Percentiles rank a stretch among this genome's conserved stretches.
Evolutionary conservation across 306 rosid genomes (phyloP).

Genomic region (Prunus davidiana): DNA sequence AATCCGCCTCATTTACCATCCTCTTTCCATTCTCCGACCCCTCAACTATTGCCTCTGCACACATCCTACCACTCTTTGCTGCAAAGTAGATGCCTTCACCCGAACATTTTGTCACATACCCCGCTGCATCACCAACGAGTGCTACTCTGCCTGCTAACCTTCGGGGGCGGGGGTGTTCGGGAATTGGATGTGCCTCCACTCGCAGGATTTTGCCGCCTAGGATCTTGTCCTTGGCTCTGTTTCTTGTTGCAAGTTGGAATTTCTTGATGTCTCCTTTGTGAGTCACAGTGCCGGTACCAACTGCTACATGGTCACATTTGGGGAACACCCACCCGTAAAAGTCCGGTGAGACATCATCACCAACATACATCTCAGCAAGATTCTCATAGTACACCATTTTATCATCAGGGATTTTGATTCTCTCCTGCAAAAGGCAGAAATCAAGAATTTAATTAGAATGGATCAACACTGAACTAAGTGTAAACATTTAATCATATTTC

Average conservation of each 20-base stretch:
- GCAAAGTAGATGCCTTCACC: conserved; percentile 99
- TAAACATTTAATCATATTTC: not conserved
- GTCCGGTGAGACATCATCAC: conserved; percentile 97
- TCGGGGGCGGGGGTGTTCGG: conserved; percentile 93
- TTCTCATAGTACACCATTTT: conserved; percentile 91
- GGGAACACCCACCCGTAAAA: conserved; percentile 99
- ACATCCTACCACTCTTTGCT: conserved; percentile 97
- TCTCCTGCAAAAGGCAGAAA: conserved; percentile 52
- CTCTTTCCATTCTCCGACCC: conserved; percentile 93
- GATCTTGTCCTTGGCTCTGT: conserved; percentile 92
- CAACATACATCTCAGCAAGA: conserved; percentile 95
- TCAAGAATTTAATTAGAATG: not conserved
- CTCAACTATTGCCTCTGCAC: conserved; percentile 89
- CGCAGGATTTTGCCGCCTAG: conserved; percentile 83
- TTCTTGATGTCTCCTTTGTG: conserved; percentile 99
- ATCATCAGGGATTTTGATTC: conserved; percentile 85
- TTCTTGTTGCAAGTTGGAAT: conserved; percentile 94
- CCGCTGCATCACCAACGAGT: conserved; percentile 93
- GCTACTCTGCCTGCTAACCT: conserved; percentile 78
- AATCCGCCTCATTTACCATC: conserved; percentile 84
- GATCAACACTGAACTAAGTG: not conserved
- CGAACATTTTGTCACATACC: conserved; percentile 92
- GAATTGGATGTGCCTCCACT: conserved; percentile 98
- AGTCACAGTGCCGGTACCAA: conserved; percentile 95
- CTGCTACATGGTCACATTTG: conserved; percentile 95